phyloP scores from a whole-genome alignment of 176 grass and related monocot genomes.

The Themeda triandra region DNA sequence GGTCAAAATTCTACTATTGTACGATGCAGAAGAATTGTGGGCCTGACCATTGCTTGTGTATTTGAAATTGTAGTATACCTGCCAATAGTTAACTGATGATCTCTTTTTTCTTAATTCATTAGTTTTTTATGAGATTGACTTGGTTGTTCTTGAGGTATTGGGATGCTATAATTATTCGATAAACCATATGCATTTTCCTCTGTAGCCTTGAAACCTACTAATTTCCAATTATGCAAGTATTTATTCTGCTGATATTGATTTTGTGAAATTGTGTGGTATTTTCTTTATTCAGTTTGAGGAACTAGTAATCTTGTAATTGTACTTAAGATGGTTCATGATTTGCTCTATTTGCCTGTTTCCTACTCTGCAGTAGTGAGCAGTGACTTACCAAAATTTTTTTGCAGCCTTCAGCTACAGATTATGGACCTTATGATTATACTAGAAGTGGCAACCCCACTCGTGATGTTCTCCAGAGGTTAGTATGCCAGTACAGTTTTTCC shows the following conservation, averaged over 20 bases:
- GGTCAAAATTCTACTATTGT: neutral
- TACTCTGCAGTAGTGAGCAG: neutral
- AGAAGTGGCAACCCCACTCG: slow-evolving; percentile 97
- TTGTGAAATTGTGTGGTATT: neutral
- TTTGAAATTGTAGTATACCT: neutral
- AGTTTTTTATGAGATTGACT: too few species aligned
- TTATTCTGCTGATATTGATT: neutral
- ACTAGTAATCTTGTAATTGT: neutral
- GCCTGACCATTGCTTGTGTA: neutral
- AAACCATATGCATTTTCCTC: neutral
- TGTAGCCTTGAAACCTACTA: neutral
- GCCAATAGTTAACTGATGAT: neutral
- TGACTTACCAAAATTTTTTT: slow-evolving; percentile 35
- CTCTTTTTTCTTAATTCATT: neutral
- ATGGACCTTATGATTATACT: slow-evolving; percentile 93
- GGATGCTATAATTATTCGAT: neutral
- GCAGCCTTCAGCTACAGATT: slow-evolving; percentile 83
- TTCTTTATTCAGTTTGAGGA: slow-evolving; percentile 12
- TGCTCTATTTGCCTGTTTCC: neutral
- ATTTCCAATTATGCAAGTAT: neutral
- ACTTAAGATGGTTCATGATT: slow-evolving; percentile 3
- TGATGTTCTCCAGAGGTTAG: slow-evolving; percentile 91
- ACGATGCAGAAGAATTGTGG: neutral
- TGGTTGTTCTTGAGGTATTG: too few species aligned
- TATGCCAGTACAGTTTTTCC: slow-evolving; percentile 24